Evolutionary conservation across 2,329 filamentous ascomycete genomes (phyloP), one percentile per base, ranked within the genome.

Genomic region (Pleochaeta shiraiana): DNA sequence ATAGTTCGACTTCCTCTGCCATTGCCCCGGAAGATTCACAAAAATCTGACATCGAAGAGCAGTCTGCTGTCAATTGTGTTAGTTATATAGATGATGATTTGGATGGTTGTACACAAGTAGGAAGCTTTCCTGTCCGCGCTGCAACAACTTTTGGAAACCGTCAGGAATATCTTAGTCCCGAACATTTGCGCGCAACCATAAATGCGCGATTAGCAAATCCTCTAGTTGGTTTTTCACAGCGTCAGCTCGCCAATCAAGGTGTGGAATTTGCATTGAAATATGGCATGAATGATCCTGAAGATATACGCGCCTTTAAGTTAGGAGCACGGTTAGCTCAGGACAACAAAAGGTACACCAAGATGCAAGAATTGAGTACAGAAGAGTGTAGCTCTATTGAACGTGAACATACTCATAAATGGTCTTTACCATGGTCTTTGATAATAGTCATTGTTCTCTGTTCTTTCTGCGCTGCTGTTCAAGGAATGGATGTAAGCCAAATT

Each of bases 321-420:
- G 88, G 86, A 37, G 88, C 87, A 3, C 77, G 92, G 12, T 80
- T 90, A 21, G 88, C 88, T 2, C 86, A 88, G 72, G 82, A 85
- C 68, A 86, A 86, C 0, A 75, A 76, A 9, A 77, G 78, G 33
- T 87, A 80, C 71, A 9, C 34, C 5, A 12, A 19, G 1, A 21
- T 63, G 9, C 84, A 88, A 65, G 76, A 78, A 37, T 78, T 90
- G 19, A 64, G n/a, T 12, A 11, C 31, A 2, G 47, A 64, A 43
- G 63, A 64, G 34, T 30, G 47, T n/a, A 57, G n/a, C 11, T 21
- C 16, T 7, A 45, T 63, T 28, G 60, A 63, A 26, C 60, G 60
- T n/a, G 63, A 64, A 21, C 21, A 43, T 5, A 59, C 53, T n/a
- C 63, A 64, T 30, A 64, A 64, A 45, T 64, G 63, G 63, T 57